Conservation (phyloP, 306 rosid genomes). For the Adenanthera pavonina region DNA sequence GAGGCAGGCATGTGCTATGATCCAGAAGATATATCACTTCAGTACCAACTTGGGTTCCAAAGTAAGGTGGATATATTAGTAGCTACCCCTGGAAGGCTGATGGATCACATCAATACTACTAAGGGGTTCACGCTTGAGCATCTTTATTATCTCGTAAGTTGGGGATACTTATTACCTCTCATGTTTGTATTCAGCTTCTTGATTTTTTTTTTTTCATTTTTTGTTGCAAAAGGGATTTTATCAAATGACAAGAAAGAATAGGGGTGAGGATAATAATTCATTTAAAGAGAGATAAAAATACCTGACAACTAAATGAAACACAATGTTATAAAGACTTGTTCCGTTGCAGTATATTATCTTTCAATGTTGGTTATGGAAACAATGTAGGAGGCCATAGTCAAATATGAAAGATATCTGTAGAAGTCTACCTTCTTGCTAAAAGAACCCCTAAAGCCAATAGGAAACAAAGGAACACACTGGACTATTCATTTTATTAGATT, state of each 20-base stretch:
- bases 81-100: conserved; percentile 92
- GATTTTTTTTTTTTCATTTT: neutral
- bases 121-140: conserved; percentile 91
- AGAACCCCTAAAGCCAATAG: neutral
- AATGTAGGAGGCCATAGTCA: neutral
- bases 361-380: neutral
- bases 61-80: conserved; percentile 88
- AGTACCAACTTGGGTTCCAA: conserved; percentile 50
- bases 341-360: neutral
- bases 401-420: neutral
- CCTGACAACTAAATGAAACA: neutral
- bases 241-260: conserved; percentile 11
- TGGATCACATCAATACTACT: conserved; percentile 80
- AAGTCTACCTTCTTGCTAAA: neutral
- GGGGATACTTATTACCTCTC: neutral
- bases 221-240: neutral
- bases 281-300: neutral
- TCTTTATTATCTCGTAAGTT: conserved; percentile 87
- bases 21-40: conserved; percentile 46
- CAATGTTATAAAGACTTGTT: neutral
- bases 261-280: neutral
- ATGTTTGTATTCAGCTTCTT: neutral
- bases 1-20: conserved; percentile 67
- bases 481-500: neutral
- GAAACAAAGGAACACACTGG: neutral